Percentiles rank a stretch among this genome's conserved stretches.
Evolutionary conservation across 306 rosid species (phyloP).

Genomic region (Benincasa hispida): DNA sequence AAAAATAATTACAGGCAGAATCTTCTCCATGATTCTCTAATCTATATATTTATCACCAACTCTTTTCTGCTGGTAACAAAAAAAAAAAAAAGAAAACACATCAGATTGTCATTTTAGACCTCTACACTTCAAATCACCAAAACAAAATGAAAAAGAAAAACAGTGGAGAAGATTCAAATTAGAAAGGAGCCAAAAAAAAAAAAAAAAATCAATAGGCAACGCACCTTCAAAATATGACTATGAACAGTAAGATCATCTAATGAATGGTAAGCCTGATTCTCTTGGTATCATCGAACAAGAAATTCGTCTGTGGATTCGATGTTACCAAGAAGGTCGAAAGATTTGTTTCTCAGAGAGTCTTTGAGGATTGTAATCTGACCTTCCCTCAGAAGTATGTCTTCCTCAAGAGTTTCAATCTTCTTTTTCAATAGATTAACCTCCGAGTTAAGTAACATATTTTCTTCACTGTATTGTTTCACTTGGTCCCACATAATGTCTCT

Average conservation of each 20-base stretch:
- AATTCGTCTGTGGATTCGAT: constrained; percentile 43
- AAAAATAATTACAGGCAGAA: not conserved
- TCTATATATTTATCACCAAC: not conserved
- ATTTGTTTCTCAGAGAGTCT: constrained; percentile 49
- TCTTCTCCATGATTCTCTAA: not conserved
- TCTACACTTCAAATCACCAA: not conserved
- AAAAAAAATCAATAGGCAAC: not conserved
- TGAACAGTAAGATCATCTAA: constrained; percentile 31
- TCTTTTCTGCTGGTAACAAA: not conserved
- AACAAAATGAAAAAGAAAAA: not conserved
- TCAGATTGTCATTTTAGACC: not conserved
- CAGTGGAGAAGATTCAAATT: not conserved
- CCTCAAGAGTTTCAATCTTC: constrained; percentile 68
- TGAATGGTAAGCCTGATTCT: constrained; percentile 11
- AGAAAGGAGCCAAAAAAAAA: not conserved
- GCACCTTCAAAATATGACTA: constrained; percentile 24
- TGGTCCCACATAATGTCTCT: constrained; percentile 72
- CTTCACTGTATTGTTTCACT: constrained; percentile 69
- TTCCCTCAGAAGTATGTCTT: constrained; percentile 71
- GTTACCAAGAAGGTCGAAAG: constrained; percentile 60
- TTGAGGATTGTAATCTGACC: constrained; percentile 84
- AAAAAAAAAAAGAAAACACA: no score
- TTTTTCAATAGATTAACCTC: constrained; percentile 40
- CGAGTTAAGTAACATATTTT: constrained; percentile 58
- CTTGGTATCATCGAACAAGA: constrained; percentile 26